Conservation (phyloP, 1,284 basidiomycete species). For the Phylloboletellus chloephorus region DNA sequence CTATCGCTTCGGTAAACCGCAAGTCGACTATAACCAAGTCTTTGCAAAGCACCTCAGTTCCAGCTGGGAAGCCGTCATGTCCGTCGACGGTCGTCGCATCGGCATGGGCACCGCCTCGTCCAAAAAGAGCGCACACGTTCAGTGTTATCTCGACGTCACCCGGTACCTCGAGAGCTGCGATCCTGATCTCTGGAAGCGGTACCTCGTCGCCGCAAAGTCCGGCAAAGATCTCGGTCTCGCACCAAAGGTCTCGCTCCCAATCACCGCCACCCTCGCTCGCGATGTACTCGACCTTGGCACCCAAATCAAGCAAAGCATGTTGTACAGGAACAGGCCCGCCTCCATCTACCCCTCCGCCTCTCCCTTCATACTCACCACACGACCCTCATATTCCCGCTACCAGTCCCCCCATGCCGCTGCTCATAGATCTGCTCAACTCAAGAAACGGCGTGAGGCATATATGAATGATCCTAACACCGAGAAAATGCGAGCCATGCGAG, state of each 20-base stretch:
- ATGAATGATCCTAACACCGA: slow-evolving; percentile 57
- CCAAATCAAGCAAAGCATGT: slow-evolving; percentile 54
- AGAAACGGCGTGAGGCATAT: slow-evolving; percentile 56
- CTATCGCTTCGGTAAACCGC: slow-evolving; percentile 78
- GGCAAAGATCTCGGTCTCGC: slow-evolving; percentile 70
- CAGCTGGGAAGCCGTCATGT: slow-evolving; percentile 79
- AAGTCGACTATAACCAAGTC: slow-evolving; percentile 52
- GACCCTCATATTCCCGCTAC: slow-evolving; percentile 16
- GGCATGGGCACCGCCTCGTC: slow-evolving; percentile 66
- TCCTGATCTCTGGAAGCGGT: slow-evolving; percentile 73
- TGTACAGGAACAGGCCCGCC: slow-evolving; percentile 46
- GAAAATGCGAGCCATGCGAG: slow-evolving; percentile 65
- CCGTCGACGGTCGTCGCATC: slow-evolving; percentile 74
- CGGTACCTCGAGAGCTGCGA: slow-evolving; percentile 85
- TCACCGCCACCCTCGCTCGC: slow-evolving; percentile 67
- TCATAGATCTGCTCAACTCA: slow-evolving; percentile 61
- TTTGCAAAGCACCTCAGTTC: slow-evolving; percentile 25
- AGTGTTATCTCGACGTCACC: slow-evolving; percentile 85
- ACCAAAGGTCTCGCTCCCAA: slow-evolving; percentile 67
- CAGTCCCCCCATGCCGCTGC: slow-evolving; percentile 14
- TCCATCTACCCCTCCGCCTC: slow-evolving; percentile 11
- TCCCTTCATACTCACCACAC: neutral
- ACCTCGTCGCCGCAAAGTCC: slow-evolving; percentile 51
- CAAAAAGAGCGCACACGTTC: slow-evolving; percentile 75
- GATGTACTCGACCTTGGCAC: slow-evolving; percentile 69